Percentiles rank a stretch among this genome's conserved stretches.
phyloP scores from a whole-genome alignment of 2,329 filamentous ascomycete genomes.

The Calonectria hawksworthii region DNA sequence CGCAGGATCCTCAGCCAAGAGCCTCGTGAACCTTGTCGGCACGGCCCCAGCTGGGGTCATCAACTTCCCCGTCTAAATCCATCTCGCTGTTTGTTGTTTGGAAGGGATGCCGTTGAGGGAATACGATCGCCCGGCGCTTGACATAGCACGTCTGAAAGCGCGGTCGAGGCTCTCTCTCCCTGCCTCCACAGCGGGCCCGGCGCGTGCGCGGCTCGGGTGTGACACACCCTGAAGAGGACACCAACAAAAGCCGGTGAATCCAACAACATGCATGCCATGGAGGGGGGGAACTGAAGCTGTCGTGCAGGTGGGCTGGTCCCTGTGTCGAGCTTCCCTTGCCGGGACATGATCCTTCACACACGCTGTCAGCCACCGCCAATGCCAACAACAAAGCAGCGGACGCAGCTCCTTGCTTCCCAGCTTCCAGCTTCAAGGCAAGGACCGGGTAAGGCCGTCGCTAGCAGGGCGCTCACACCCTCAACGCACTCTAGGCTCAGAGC shows the following conservation, averaged over 20 bases:
- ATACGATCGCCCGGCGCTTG: background rate
- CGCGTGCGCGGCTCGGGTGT: conserved; percentile 37
- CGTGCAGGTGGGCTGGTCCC: conserved; percentile 1
- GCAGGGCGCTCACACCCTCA: conserved; percentile 1
- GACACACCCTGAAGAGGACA: conserved; percentile 26
- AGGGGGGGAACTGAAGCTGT: conserved; percentile 12
- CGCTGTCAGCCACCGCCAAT: conserved; percentile 24
- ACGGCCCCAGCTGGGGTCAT: background rate
- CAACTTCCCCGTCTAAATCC: background rate
- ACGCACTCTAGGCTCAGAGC: conserved; percentile 36
- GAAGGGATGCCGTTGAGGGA: background rate
- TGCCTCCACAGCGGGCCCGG: conserved; percentile 28
- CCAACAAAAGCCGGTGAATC: conserved; percentile 18
- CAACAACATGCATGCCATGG: conserved; percentile 18
- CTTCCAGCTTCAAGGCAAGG: conserved; percentile 5
- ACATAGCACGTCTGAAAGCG: conserved; percentile 3
- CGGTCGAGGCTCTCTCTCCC: conserved; percentile 20
- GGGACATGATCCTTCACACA: conserved; percentile 15
- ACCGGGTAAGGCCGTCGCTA: conserved; percentile 12
- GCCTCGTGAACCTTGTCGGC: conserved; percentile 16
- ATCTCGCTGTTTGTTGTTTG: background rate
- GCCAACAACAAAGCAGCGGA: background rate
- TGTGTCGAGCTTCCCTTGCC: conserved; percentile 13
- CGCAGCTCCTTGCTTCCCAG: background rate
- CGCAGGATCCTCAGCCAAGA: conserved; percentile 16